Conservation (phyloP, 2,329 filamentous ascomycete genomes). For the Massarina eburnea region DNA sequence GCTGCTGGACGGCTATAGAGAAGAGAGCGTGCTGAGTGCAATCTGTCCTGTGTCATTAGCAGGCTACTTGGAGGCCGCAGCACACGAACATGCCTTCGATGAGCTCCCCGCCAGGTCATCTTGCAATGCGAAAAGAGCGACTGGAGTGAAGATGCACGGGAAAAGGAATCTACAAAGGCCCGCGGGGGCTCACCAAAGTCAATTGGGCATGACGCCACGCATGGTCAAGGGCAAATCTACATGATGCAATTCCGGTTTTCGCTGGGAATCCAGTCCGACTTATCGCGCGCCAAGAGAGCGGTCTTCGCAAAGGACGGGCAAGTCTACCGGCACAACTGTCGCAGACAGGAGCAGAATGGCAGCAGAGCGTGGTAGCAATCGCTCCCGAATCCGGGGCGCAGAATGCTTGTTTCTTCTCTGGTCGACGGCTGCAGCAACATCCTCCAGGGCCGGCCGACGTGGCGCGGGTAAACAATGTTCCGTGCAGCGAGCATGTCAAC, state of each 20-base stretch:
- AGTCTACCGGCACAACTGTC: too few relatives aligned
- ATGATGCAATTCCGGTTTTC: conserved; percentile 22
- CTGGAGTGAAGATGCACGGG: background rate
- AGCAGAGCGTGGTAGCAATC: too few relatives aligned
- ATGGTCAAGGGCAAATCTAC: conserved; percentile 17
- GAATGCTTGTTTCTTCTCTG: background rate
- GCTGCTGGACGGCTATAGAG: conserved; percentile 13
- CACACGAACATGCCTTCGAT: conserved; percentile 22
- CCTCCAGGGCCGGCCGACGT: background rate
- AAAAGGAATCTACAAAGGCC: conserved; percentile 5
- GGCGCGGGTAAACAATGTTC: background rate
- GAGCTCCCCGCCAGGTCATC: conserved; percentile 35
- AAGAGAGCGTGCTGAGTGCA: conserved; percentile 20
- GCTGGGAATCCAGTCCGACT: conserved; percentile 11
- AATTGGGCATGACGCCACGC: conserved; percentile 31
- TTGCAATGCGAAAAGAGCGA: conserved; percentile 10
- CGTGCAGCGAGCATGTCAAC: background rate
- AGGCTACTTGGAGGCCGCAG: background rate
- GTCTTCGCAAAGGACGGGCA: too few relatives aligned
- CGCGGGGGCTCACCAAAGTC: conserved; percentile 24
- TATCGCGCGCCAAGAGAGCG: too few relatives aligned
- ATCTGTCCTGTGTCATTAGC: conserved; percentile 20
- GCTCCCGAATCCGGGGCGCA: background rate
- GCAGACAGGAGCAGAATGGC: too few relatives aligned
- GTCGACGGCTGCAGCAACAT: background rate